phyloP scores from a whole-genome alignment of 305 asterid species.

The Fraxinus sp. region DNA sequence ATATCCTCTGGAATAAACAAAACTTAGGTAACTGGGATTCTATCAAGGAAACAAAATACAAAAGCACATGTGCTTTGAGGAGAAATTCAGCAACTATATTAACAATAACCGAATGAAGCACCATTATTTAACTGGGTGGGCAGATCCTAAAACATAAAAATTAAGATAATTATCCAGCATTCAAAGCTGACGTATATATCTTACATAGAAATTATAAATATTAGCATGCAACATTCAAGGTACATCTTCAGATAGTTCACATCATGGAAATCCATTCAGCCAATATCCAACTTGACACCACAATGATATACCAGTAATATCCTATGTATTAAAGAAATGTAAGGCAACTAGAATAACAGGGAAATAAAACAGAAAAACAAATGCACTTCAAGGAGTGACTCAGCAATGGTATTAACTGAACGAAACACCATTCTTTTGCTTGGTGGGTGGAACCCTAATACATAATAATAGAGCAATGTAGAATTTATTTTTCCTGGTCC shows the following conservation, averaged over 20 bases:
- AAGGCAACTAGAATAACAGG: background rate
- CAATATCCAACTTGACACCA: slow-evolving; percentile 3
- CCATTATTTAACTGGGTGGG: background rate
- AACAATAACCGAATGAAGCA: background rate
- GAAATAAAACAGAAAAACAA: background rate
- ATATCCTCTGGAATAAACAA: background rate
- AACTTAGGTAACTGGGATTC: background rate
- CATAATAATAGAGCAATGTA: background rate
- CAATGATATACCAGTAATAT: background rate
- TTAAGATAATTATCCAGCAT: background rate
- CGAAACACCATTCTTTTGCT: background rate
- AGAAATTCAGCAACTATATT: background rate
- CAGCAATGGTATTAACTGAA: slow-evolving; percentile 2
- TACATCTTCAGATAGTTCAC: background rate
- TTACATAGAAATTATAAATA: background rate
- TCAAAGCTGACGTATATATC: background rate
- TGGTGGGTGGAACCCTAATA: background rate
- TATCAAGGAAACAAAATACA: no score
- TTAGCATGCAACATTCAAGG: background rate
- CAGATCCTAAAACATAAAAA: background rate
- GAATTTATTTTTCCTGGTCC: slow-evolving; percentile 36
- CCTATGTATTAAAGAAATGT: background rate
- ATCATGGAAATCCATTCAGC: background rate
- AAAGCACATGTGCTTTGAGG: background rate
- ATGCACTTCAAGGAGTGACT: background rate